Evolutionary conservation across 352 stramenopile genomes (phyloP), one percentile per base, ranked within the genome.

Genomic region (Pythium vanterpoolii): DNA sequence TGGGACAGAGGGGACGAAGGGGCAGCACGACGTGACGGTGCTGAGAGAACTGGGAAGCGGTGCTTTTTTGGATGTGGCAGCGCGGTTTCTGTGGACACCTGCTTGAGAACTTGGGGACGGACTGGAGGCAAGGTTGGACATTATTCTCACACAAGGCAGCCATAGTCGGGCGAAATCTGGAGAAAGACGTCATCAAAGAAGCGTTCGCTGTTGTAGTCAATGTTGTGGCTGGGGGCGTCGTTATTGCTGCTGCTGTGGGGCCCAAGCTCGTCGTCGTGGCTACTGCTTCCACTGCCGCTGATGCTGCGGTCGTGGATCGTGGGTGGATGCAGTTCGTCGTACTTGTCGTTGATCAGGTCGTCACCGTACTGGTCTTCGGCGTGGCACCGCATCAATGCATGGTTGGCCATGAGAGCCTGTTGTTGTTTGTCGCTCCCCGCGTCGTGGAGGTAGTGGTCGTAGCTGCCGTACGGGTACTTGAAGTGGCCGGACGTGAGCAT

Each of bases 161-260:
- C 84, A 54, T 90, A 94, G 56, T 92, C 82, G 2, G 84, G 81
- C 4, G 84, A 93, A 49, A 93, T 91, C 47, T 93, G 84, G 39
- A 88, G 73, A 51, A 93, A 93, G 44, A 93, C 83, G 54, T 91
- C 82, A 56, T 93, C 84, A 18, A 80, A 79, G 1, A 74, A 80
- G 1, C 73, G 76, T 26, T 89, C 79, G 48, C 73, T 88, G 53
- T 59, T 79, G 70, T 86, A 89, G 60, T 91, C 82, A 52, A 85
- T 70, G 47, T 40, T 40, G 14, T 83, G 72, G 28, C 48, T 79
- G n/a, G 67, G 58, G 31, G 71, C 65, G 19, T 79, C 69, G 26
- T 66, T 73, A 40, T 80, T 78, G 60, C 77, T 70, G 24, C n/a
- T n/a, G n/a, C n/a, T n/a, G n/a, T n/a, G n/a, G n/a, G n/a, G n/a